A percentile compares a stretch with the other conserved stretches of the same genome.
phyloP scores from a whole-genome alignment of 768 basidiomycete species.

The Lanmaoa rubissima region DNA sequence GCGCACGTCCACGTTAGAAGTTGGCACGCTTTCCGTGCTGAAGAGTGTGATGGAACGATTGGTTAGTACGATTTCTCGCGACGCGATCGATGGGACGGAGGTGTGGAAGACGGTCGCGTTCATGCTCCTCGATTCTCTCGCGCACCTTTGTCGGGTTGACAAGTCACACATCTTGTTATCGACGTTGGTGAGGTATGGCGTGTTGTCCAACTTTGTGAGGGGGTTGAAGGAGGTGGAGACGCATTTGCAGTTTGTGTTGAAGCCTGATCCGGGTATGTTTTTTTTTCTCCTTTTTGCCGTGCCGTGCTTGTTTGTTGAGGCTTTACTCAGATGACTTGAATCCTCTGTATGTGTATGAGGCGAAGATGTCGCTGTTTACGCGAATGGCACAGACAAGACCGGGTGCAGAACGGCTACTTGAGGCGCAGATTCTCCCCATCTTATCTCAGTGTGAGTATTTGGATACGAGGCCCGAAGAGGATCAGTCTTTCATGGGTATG shows the following conservation, averaged over 20 bases:
- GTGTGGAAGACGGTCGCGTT: constrained; percentile 98
- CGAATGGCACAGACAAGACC: constrained; percentile 78
- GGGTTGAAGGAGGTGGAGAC: constrained; percentile 82
- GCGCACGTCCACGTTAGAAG: constrained; percentile 46
- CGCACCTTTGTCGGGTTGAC: constrained; percentile 67
- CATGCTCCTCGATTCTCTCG: constrained; percentile 80
- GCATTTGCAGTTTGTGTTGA: constrained; percentile 71
- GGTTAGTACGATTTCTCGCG: constrained; percentile 71
- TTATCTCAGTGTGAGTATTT: constrained; percentile 86
- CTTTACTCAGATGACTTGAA: constrained; percentile 73
- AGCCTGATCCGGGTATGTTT: constrained; percentile 82
- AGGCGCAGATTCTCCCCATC: constrained; percentile 68
- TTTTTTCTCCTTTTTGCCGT: neutral
- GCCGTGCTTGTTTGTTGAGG: neutral
- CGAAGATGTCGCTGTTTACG: constrained; percentile 88
- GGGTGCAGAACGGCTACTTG: constrained; percentile 84
- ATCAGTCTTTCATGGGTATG: constrained; percentile 79
- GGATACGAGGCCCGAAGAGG: constrained; percentile 79
- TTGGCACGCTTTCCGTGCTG: constrained; percentile 63
- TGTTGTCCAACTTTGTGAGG: constrained; percentile 75
- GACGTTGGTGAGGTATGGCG: constrained; percentile 68
- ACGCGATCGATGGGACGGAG: constrained; percentile 92
- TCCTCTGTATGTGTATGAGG: constrained; percentile 89
- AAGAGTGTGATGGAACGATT: constrained; percentile 70
- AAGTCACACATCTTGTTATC: constrained; percentile 62